phyloP scores from a whole-genome alignment of 441 rosid species.

The Corymbia citriodora region DNA sequence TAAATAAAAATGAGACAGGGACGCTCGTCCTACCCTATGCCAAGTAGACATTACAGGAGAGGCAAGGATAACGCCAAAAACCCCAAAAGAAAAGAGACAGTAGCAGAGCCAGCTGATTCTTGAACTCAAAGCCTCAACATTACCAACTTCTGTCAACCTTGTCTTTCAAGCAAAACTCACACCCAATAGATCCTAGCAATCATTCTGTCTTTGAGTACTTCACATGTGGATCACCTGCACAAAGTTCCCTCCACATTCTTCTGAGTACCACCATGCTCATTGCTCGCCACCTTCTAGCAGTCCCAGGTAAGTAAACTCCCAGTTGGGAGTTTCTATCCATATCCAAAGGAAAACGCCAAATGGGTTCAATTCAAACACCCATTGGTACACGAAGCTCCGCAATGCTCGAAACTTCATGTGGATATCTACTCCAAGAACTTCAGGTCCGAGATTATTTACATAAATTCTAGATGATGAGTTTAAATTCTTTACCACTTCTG shows the following conservation, averaged over 20 bases:
- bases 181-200: conserved; percentile 30
- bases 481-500: background rate
- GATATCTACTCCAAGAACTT: conserved; percentile 86
- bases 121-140: conserved; percentile 64
- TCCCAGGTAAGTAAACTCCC: conserved; percentile 2
- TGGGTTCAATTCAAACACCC: conserved; percentile 74
- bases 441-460: conserved; percentile 45
- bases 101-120: conserved; percentile 40
- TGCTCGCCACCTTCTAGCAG: conserved; percentile 10
- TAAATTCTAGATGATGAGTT: background rate
- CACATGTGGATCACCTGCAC: background rate
- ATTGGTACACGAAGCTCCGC: conserved; percentile 64
- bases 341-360: conserved; percentile 12
- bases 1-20: background rate
- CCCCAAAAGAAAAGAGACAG: conserved; percentile 12
- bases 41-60: background rate
- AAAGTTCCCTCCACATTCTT: background rate
- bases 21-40: conserved; percentile 1
- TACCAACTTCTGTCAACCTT: conserved; percentile 71
- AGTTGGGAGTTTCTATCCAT: background rate
- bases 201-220: conserved; percentile 14
- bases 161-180: conserved; percentile 79
- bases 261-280: background rate
- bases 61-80: background rate
- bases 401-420: conserved; percentile 75